Evolutionary conservation across 2,329 filamentous ascomycete species (phyloP).

Genomic region (Chalaropsis ovoidea): DNA sequence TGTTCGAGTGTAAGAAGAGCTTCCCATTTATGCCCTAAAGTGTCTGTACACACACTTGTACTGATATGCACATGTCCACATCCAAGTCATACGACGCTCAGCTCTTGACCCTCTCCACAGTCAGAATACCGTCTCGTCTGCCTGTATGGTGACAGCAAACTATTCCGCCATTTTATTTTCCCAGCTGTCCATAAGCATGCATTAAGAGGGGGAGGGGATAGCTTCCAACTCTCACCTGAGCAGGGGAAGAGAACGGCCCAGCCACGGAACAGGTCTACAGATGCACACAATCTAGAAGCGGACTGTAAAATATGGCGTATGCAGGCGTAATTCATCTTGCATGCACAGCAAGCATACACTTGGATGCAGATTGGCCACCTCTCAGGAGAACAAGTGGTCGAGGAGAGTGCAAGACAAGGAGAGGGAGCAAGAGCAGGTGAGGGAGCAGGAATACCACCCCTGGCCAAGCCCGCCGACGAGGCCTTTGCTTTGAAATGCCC

Average conservation of each 20-base stretch:
- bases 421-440: not conserved
- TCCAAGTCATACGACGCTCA: too few relatives aligned
- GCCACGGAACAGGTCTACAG: constrained; percentile 5
- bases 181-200: not conserved
- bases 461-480: not conserved
- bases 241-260: not conserved
- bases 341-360: not conserved
- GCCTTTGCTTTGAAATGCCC: not conserved
- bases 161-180: not conserved
- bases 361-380: not conserved
- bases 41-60: too few relatives aligned
- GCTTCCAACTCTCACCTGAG: constrained; percentile 3
- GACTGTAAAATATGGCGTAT: constrained; percentile 6
- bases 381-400: too few relatives aligned
- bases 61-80: too few relatives aligned
- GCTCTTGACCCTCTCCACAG: too few relatives aligned
- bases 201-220: too few relatives aligned
- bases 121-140: too few relatives aligned
- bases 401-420: not conserved
- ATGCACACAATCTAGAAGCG: constrained; percentile 1
- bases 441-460: not conserved
- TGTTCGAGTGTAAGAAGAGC: too few relatives aligned
- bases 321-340: constrained; percentile 8
- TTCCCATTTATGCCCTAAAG: too few relatives aligned
- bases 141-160: not conserved